phyloP scores from a whole-genome alignment of 2,329 filamentous ascomycete genomes.

The Scedosporium boydii region DNA sequence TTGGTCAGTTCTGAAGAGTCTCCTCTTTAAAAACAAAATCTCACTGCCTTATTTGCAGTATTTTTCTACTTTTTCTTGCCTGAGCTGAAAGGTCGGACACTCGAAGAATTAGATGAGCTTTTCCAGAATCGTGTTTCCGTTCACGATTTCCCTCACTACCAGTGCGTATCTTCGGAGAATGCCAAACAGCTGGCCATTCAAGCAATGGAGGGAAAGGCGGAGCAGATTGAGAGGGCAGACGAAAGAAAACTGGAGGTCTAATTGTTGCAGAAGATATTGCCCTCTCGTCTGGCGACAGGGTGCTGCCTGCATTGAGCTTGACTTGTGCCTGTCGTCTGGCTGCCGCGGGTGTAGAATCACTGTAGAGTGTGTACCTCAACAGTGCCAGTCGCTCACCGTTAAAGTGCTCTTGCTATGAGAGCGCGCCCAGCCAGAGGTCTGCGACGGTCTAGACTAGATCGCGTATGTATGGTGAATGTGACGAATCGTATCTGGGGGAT shows the following conservation, averaged over 20 bases:
- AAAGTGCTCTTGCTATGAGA: too few species aligned
- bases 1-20: constrained; percentile 5
- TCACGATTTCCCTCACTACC: background rate
- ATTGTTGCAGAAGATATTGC: too few species aligned
- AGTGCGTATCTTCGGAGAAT: background rate
- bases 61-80: constrained; percentile 6
- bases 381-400: too few species aligned
- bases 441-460: too few species aligned
- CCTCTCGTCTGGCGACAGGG: too few species aligned
- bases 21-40: background rate
- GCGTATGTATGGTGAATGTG: too few species aligned
- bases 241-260: background rate
- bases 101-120: constrained; percentile 11
- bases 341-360: too few species aligned
- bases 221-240: background rate
- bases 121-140: constrained; percentile 1
- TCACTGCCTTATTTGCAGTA: background rate
- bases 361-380: too few species aligned
- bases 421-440: too few species aligned
- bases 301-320: too few species aligned
- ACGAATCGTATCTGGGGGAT: too few species aligned
- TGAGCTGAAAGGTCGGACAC: constrained; percentile 6
- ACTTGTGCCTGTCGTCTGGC: too few species aligned
- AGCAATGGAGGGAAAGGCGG: background rate
- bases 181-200: background rate